These are phyloP conservation scores for Marasmius sp. DNA, from an alignment of 1,284 basidiomycete genomes.

Conservation along the genomic window DNA sequence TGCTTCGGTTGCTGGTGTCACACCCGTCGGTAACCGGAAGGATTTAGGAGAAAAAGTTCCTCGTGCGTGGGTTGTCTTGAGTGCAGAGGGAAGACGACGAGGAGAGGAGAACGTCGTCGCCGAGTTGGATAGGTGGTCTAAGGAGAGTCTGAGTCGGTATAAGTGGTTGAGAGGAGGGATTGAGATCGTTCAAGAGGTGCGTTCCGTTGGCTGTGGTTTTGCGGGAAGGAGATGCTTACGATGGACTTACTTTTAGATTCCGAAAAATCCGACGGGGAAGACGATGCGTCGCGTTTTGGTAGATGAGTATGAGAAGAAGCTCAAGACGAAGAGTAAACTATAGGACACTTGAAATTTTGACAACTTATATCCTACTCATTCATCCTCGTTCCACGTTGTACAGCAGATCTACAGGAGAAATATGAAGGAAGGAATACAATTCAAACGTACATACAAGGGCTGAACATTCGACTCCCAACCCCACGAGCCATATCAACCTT, in stretches of 20 bases:
- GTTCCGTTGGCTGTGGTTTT: constrained; percentile 17
- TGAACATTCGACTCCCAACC: no score
- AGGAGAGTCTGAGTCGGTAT: constrained; percentile 60
- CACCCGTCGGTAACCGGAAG: constrained; percentile 44
- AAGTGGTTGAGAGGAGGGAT: constrained; percentile 73
- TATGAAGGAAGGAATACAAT: no score
- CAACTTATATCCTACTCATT: no score
- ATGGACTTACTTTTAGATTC: constrained; percentile 20
- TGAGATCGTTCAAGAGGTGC: constrained; percentile 55
- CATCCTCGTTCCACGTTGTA: no score
- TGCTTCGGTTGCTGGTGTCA: constrained; percentile 67
- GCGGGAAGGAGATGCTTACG: neutral
- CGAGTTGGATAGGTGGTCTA: constrained; percentile 57
- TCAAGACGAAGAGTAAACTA: neutral
- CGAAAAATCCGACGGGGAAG: constrained; percentile 72
- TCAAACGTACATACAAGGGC: no score
- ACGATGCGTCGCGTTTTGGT: constrained; percentile 56
- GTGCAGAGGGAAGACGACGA: constrained; percentile 43
- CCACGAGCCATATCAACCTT: no score
- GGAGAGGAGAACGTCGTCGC: constrained; percentile 42
- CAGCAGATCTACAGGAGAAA: no score
- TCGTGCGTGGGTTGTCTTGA: constrained; percentile 73
- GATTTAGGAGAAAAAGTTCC: constrained; percentile 67
- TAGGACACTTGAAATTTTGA: no score
- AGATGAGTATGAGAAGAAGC: constrained; percentile 46